phyloP scores from a whole-genome alignment of 768 basidiomycete species.

The Tylopilus cervinicoccineus region DNA sequence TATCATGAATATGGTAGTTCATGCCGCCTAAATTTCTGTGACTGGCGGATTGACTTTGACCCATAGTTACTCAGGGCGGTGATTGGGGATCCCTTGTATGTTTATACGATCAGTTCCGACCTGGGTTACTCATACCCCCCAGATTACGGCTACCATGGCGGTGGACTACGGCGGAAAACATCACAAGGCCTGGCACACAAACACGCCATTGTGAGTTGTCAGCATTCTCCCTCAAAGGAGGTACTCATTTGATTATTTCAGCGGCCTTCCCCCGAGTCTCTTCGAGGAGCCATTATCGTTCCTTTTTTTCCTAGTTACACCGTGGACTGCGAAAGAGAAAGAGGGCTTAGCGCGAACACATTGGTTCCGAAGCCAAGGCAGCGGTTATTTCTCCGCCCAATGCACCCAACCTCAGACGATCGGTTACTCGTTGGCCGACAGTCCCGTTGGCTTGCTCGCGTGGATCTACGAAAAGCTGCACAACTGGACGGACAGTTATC shows the following conservation, averaged over 20 bases:
- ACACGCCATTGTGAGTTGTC: slow-evolving; percentile 38
- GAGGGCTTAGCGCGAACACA: slow-evolving; percentile 16
- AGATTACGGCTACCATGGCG: slow-evolving; percentile 36
- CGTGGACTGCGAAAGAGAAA: slow-evolving; percentile 25
- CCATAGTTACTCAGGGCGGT: slow-evolving; percentile 45
- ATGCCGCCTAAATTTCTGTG: neutral
- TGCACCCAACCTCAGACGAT: slow-evolving; percentile 48
- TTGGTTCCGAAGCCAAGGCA: slow-evolving; percentile 19
- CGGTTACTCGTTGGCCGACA: slow-evolving; percentile 52
- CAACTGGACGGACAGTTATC: slow-evolving; percentile 46
- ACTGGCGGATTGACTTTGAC: neutral
- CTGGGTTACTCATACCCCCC: neutral
- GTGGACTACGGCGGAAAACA: slow-evolving; percentile 37
- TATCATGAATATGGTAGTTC: slow-evolving; percentile 45
- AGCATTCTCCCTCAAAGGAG: neutral
- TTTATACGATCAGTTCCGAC: neutral
- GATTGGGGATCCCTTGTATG: slow-evolving; percentile 43
- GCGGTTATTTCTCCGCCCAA: slow-evolving; percentile 31
- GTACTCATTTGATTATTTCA: neutral
- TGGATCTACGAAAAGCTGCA: slow-evolving; percentile 52
- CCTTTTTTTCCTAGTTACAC: slow-evolving; percentile 23
- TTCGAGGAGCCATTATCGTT: slow-evolving; percentile 21
- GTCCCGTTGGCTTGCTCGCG: slow-evolving; percentile 47
- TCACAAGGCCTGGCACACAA: slow-evolving; percentile 52
- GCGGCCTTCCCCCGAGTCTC: slow-evolving; percentile 29